phyloP scores from a whole-genome alignment of 1,139 yeast genomes.

The Citeromyces hawaiiensis region DNA sequence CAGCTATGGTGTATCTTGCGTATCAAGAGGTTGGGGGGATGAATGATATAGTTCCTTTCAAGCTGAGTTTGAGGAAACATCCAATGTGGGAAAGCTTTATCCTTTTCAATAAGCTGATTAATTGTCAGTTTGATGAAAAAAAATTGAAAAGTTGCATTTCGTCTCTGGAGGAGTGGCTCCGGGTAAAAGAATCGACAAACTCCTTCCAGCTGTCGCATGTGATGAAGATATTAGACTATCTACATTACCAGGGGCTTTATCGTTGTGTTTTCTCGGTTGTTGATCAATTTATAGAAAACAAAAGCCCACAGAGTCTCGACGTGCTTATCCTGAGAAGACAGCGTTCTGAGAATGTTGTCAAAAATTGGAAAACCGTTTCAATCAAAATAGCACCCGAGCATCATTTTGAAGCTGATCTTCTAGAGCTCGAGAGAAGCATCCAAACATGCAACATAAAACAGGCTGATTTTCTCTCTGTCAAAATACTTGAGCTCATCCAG shows the following conservation, averaged over 20 bases:
- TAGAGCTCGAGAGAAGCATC: not conserved
- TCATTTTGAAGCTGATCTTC: not conserved
- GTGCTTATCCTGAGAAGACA: not conserved
- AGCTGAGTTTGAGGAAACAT: not conserved
- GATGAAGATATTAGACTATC: conserved; percentile 18
- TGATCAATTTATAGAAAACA: not conserved
- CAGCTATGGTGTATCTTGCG: not conserved
- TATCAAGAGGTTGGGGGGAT: not conserved
- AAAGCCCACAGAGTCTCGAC: not conserved
- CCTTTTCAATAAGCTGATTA: not conserved
- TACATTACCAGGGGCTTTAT: conserved; percentile 23
- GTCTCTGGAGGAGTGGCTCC: not conserved
- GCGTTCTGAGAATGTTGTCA: not conserved
- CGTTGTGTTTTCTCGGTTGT: conserved; percentile 9
- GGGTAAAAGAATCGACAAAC: not conserved
- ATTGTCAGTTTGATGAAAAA: not conserved
- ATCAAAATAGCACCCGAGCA: not conserved
- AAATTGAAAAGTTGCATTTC: not conserved
- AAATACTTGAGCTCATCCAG: not conserved
- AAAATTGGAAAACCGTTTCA: not conserved
- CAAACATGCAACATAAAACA: not conserved
- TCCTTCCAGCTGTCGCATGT: conserved; percentile 6
- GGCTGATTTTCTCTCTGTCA: not conserved
- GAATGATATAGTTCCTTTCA: not conserved
- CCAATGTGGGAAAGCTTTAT: not conserved